Base-by-base conservation (phyloP, 1,139 yeast genomes). In the Dujonia santamariae region DNA sequence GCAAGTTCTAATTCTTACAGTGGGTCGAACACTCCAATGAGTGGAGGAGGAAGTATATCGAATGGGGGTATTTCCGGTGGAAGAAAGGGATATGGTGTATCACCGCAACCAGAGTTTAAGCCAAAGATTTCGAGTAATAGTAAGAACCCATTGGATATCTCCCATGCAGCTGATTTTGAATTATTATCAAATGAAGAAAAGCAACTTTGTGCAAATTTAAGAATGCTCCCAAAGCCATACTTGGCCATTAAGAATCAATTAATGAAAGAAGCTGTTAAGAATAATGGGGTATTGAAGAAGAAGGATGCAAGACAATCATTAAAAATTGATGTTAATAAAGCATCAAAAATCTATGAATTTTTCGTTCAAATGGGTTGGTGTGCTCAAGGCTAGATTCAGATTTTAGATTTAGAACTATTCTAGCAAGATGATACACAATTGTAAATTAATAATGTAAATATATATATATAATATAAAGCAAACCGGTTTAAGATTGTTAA, bases 291-390 rank as follows among this genome's bases (percentile, higher is more conserved):
- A 4, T 60, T 92, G 51, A 85, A 85, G 62, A 83, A 85, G 61
- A 83, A 85, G 51, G 83, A 85, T 30, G 94, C 95, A 7, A 72
- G 90, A 47, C 96, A 83, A 42, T 64, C 88, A 39, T 62, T 87
- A 39, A 85, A 87, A 51, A 82, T 92, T 39, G 98, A 94, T 52
- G 84, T 87, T 19, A 75, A 77, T 47, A 92, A 92, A 57, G 87
- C 96, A 1, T 80, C 87, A 18, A 80, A 83, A 54, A 85, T 92
- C 34, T 90, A 85, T 58, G 97, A 92, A 53, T 92, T 92, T 53
- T 90, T 92, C 58, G 87, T 85, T 41, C 80, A 80, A 41, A 96
- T 90, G 72, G 85, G 88, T 39, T 92, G 98, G 98, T 67, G 72
- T 41, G 56, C 69, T 7, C 75, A 67, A 37, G 74, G 72, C 3